These are phyloP conservation scores for Rhynchospora pubera DNA, from an alignment of 176 grass and related monocot species.

Conservation along the genomic window DNA sequence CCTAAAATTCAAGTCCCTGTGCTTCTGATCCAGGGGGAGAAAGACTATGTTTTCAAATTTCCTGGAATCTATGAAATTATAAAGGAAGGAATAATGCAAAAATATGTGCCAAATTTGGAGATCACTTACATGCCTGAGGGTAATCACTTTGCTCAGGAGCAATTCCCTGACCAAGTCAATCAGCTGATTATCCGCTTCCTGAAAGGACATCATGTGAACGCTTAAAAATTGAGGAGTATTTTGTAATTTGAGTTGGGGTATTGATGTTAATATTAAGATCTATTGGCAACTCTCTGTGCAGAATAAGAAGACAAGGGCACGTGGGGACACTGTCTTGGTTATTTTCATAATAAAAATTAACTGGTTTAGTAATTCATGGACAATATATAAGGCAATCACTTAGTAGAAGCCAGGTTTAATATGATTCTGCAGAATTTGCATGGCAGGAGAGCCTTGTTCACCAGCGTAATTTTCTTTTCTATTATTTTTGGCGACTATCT, in stretches of 20 bases:
- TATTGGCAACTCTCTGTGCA: too few species aligned
- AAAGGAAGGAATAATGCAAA: conserved; percentile 33
- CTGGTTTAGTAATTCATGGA: too few species aligned
- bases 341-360: too few species aligned
- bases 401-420: neutral
- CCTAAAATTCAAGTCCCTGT: conserved; percentile 53
- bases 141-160: conserved; percentile 62
- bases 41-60: conserved; percentile 50
- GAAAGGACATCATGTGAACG: conserved; percentile 30
- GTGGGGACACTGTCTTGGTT: too few species aligned
- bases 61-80: conserved; percentile 27
- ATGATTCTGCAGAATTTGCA: neutral
- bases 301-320: too few species aligned
- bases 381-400: too few species aligned
- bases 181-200: conserved; percentile 42
- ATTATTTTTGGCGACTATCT: too few species aligned
- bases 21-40: conserved; percentile 54
- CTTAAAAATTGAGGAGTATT: neutral
- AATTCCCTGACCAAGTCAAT: conserved; percentile 58
- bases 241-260: too few species aligned
- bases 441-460: too few species aligned
- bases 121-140: conserved; percentile 52
- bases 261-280: neutral
- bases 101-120: conserved; percentile 48
- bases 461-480: too few species aligned